These are phyloP conservation scores for Thalassiosira hispida DNA, from an alignment of 352 stramenopile genomes.

Conservation along the genomic window DNA sequence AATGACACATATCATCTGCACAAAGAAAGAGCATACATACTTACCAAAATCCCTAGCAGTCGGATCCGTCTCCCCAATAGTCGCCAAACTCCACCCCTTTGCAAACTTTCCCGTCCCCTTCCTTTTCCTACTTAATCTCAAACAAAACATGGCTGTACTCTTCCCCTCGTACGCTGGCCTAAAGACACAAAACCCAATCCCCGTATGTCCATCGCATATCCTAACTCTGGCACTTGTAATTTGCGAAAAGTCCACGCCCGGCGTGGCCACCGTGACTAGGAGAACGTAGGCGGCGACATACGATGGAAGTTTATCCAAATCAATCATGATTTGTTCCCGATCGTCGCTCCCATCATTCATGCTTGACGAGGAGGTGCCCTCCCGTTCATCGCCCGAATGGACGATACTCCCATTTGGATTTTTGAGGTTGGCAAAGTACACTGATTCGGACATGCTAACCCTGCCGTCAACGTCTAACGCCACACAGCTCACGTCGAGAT, in stretches of 20 bases:
- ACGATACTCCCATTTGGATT: conserved; percentile 61
- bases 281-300: conserved; percentile 46
- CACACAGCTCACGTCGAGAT: conserved; percentile 56
- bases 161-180: conserved; percentile 20
- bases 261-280: conserved; percentile 50
- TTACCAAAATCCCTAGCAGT: conserved; percentile 43
- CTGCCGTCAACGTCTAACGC: conserved; percentile 38
- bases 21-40: no score
- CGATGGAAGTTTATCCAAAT: conserved; percentile 32
- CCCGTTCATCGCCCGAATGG: conserved; percentile 48
- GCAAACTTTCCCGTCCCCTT: conserved; percentile 8
- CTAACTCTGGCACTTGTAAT: conserved; percentile 40
- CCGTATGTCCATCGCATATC: conserved; percentile 22
- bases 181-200: conserved; percentile 29
- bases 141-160: conserved; percentile 48
- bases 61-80: conserved; percentile 47
- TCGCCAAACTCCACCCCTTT: conserved; percentile 33
- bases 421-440: conserved; percentile 55
- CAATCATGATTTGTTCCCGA: conserved; percentile 51
- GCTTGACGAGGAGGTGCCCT: neutral
- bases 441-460: conserved; percentile 48
- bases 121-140: conserved; percentile 29
- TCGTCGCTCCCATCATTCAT: conserved; percentile 29
- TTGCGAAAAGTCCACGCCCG: conserved; percentile 31
- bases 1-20: no score